phyloP scores from a whole-genome alignment of 2,329 filamentous ascomycete genomes.

The Mycosphaerella sp. region DNA sequence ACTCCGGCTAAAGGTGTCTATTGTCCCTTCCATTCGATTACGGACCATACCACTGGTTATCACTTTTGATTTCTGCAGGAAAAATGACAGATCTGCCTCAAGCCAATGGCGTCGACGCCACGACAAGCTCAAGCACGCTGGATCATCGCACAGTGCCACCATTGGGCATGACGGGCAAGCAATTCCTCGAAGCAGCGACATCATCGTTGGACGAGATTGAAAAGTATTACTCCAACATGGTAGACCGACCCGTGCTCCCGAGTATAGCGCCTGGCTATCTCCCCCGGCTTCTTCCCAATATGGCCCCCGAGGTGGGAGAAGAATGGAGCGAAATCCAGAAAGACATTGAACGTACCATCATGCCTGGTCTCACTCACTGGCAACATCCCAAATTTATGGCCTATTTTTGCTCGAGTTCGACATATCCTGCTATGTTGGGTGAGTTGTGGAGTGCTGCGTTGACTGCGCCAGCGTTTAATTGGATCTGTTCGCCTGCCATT shows the following conservation, averaged over 20 bases:
- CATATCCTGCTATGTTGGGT: slow-evolving; percentile 78
- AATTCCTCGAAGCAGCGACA: slow-evolving; percentile 72
- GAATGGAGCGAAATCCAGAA: slow-evolving; percentile 71
- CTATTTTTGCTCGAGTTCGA: slow-evolving; percentile 79
- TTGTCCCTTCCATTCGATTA: no score
- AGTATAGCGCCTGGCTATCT: slow-evolving; percentile 81
- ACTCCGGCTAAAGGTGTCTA: no score
- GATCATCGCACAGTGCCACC: slow-evolving; percentile 30
- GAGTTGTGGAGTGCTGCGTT: slow-evolving; percentile 90
- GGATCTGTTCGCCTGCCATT: slow-evolving; percentile 86
- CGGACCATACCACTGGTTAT: no score
- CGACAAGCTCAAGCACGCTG: slow-evolving; percentile 10
- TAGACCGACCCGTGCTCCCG: slow-evolving; percentile 64
- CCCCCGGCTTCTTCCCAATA: slow-evolving; percentile 64
- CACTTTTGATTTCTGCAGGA: no score
- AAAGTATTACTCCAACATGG: slow-evolving; percentile 72
- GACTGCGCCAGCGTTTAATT: slow-evolving; percentile 90
- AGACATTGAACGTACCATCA: slow-evolving; percentile 78
- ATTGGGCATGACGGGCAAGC: slow-evolving; percentile 63
- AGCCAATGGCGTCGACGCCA: slow-evolving; percentile 8
- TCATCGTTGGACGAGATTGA: slow-evolving; percentile 79
- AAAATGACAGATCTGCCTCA: no score
- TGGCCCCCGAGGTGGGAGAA: slow-evolving; percentile 60
- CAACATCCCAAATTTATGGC: slow-evolving; percentile 92
- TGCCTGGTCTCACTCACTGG: slow-evolving; percentile 93